Conservation (phyloP, 768 basidiomycete species). For the Epithele typhae region DNA sequence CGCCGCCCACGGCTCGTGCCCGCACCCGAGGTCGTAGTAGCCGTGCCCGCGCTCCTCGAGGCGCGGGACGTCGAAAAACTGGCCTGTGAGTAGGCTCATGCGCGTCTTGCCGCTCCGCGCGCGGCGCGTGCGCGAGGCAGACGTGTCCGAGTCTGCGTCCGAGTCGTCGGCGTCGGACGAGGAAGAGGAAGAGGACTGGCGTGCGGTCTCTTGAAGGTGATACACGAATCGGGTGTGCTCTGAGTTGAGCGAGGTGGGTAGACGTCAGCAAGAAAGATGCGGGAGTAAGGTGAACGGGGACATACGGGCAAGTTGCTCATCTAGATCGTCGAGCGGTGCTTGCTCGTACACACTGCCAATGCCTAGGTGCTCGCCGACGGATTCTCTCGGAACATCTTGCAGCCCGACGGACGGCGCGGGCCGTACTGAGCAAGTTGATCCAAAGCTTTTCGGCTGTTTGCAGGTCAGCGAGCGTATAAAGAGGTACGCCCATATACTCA, state of each 20-base stretch:
- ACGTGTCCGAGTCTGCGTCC: conserved; percentile 32
- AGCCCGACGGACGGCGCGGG: conserved; percentile 84
- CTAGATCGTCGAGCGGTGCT: conserved; percentile 50
- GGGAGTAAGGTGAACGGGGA: neutral
- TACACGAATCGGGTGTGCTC: conserved; percentile 66
- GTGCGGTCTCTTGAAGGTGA: conserved; percentile 25
- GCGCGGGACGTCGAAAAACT: conserved; percentile 47
- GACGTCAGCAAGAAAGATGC: neutral
- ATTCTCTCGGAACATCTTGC: conserved; percentile 76
- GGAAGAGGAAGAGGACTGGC: neutral
- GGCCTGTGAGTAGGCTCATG: conserved; percentile 67
- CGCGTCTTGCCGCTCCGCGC: conserved; percentile 40
- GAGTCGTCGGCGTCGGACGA: conserved; percentile 12
- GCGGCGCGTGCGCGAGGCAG: conserved; percentile 19
- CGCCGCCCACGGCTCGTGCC: conserved; percentile 12
- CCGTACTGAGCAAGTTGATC: conserved; percentile 55
- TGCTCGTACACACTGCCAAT: conserved; percentile 47
- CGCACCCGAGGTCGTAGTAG: conserved; percentile 25
- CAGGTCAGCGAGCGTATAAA: too few relatives aligned
- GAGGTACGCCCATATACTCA: conserved; percentile 30
- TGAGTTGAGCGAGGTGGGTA: conserved; percentile 28
- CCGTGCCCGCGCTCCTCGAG: conserved; percentile 40
- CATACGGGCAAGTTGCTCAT: conserved; percentile 67
- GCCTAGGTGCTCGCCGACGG: conserved; percentile 59
- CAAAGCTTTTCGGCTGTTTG: conserved; percentile 23